Percentiles rank a stretch among this genome's conserved stretches.
phyloP scores from a whole-genome alignment of 1,139 yeast species.

The Lodderomyces orthopsilosis region DNA sequence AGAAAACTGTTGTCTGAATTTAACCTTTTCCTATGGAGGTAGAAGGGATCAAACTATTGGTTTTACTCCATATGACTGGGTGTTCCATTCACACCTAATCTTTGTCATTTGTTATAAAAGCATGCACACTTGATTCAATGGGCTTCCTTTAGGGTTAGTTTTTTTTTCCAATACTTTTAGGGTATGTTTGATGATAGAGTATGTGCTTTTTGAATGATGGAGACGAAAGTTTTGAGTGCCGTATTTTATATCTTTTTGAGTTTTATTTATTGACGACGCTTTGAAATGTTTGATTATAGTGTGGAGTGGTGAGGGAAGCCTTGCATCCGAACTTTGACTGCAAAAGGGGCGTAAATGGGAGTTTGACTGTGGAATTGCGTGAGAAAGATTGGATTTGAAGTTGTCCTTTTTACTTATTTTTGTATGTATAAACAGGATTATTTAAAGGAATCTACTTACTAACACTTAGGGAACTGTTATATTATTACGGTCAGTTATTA shows the following conservation, averaged over 20 bases:
- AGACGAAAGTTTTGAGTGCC: slow-evolving; percentile 1
- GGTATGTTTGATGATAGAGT: slow-evolving; percentile 1
- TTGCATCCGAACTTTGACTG: too few species aligned
- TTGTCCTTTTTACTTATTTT: slow-evolving; percentile 6
- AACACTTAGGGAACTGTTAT: slow-evolving; percentile 4
- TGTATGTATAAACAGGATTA: slow-evolving; percentile 6
- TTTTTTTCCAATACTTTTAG: slow-evolving; percentile 7
- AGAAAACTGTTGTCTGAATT: not conserved
- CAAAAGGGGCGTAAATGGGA: not conserved
- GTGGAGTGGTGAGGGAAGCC: not conserved
- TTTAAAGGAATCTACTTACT: not conserved
- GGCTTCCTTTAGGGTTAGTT: slow-evolving; percentile 7
- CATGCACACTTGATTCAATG: slow-evolving; percentile 1
- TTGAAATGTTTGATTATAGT: slow-evolving; percentile 2
- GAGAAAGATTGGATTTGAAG: slow-evolving; percentile 13
- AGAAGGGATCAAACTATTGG: not conserved
- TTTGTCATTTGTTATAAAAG: not conserved
- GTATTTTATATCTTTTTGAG: not conserved
- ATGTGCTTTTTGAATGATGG: not conserved
- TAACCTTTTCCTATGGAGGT: not conserved
- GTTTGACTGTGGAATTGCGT: slow-evolving; percentile 1
- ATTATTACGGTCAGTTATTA: too few species aligned
- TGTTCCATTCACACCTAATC: not conserved
- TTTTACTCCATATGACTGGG: not conserved
- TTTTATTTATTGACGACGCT: slow-evolving; percentile 3